A percentile compares a stretch with the other conserved stretches of the same genome.
Conservation (phyloP, 805 yeast genomes). For the Lipomyces sp. region DNA sequence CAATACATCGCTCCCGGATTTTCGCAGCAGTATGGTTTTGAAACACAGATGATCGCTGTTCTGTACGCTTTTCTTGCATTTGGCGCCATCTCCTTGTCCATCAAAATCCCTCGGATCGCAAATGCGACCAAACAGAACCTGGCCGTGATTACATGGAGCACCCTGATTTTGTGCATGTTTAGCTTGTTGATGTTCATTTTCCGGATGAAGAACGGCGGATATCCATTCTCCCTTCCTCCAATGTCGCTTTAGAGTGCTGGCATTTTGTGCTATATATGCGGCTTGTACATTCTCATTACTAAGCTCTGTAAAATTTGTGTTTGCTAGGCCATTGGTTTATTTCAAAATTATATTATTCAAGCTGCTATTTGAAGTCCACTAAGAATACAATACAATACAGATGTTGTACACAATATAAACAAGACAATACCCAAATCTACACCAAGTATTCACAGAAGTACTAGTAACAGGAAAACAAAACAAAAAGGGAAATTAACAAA, state of each 20-base stretch:
- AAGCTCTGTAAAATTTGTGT: too few species aligned
- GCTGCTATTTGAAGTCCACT: too few species aligned
- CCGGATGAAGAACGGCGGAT: conserved; percentile 65
- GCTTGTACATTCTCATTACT: too few species aligned
- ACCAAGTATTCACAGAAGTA: too few species aligned
- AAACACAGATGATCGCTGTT: conserved; percentile 80
- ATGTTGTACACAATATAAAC: too few species aligned
- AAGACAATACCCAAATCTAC: too few species aligned
- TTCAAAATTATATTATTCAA: too few species aligned
- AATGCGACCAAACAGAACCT: conserved; percentile 49
- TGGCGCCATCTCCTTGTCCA: conserved; percentile 54
- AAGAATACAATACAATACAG: too few species aligned
- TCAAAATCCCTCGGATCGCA: conserved; percentile 51
- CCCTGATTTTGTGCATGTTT: conserved; percentile 53
- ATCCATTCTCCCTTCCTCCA: conserved; percentile 61
- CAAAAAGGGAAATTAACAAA: too few species aligned
- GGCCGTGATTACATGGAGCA: conserved; percentile 47
- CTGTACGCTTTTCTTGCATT: conserved; percentile 60
- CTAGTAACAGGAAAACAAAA: too few species aligned
- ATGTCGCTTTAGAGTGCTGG: conserved; percentile 4
- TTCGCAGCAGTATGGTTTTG: conserved; percentile 76
- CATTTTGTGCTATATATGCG: not conserved
- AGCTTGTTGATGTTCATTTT: conserved; percentile 65
- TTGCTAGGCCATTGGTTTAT: too few species aligned
- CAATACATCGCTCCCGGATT: conserved; percentile 63